Conservation (phyloP, 495 filamentous ascomycete species). For the Glarea lozoyensis region DNA sequence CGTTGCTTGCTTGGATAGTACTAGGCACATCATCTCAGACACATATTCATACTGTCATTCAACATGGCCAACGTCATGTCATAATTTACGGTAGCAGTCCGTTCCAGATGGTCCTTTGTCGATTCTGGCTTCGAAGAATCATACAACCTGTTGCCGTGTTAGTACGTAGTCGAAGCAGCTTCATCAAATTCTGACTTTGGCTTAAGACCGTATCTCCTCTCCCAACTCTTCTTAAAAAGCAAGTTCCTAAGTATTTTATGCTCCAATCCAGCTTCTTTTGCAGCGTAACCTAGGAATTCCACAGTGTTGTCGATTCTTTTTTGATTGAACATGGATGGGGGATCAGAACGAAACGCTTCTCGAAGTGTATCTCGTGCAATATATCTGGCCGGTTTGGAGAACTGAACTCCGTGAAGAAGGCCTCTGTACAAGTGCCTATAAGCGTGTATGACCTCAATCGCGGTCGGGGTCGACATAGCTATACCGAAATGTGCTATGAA, state of each 20-base stretch:
- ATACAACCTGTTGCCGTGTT: too few species aligned
- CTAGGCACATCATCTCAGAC: conserved; percentile 47
- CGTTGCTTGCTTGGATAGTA: too few species aligned
- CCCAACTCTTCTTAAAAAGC: conserved; percentile 42
- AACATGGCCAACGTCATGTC: conserved; percentile 60
- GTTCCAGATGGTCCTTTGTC: not conserved
- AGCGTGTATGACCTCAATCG: conserved; percentile 49
- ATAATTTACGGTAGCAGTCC: conserved; percentile 44
- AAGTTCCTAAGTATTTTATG: conserved; percentile 74
- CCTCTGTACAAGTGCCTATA: conserved; percentile 75
- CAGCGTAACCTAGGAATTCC: conserved; percentile 65
- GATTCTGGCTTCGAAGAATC: too few species aligned
- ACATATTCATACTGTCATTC: conserved; percentile 62
- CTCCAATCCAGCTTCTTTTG: conserved; percentile 59
- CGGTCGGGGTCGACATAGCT: conserved; percentile 7
- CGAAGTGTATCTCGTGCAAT: conserved; percentile 56
- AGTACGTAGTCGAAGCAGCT: too few species aligned
- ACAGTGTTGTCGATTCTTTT: conserved; percentile 63
- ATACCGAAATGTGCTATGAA: too few species aligned
- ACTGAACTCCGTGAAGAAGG: conserved; percentile 69
- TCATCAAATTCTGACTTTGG: not conserved
- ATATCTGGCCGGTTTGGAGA: conserved; percentile 67
- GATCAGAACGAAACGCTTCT: conserved; percentile 55
- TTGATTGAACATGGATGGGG: conserved; percentile 43
- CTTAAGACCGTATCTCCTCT: not conserved